Base-by-base conservation (phyloP, 1,284 basidiomycete species). In the Trichosporon faecale region DNA sequence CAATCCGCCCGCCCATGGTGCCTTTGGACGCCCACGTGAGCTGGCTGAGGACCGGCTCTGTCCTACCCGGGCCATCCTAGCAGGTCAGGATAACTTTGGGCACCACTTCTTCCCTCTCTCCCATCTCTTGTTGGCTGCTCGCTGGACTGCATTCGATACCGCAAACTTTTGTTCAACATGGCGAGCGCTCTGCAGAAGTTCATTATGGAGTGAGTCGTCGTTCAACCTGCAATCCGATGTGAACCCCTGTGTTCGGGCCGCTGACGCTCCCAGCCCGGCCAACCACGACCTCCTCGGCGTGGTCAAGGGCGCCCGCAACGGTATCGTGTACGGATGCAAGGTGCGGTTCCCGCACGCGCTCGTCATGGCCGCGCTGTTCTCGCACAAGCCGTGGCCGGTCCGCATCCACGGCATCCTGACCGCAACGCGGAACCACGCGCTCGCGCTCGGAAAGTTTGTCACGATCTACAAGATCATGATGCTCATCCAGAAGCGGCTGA, bases 261-360 rank as follows among this genome's bases (percentile, higher is more conserved):
- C n/a, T n/a, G n/a, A n/a, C n/a, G n/a, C n/a, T n/a, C 11, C 7
- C 66, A 84, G 83, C 70, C 95, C 95, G 12, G 88, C 87, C 12
- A 91, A 91, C 79, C 95, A 97, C 82, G 95, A 97, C 79, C 88
- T 92, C 74, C 88, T 99, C 63, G 90, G 93, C 25, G 90, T 99
- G 77, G 83, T 98, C 79, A 99, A 99, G 84, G 96, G 95, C 61
- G 93, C 94, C 35, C 89, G 96, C 35, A 98, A 98, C 84, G 96
- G 96, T 11, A 87, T 97, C 70, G 94, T 98, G 7, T 88, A 88
- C 74, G 87, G 87, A 65, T 91, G 91, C 78, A 98, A 98, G 86
- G 93, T 98, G 76, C 87, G 86, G 61, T 97, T 97, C 80, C 97
- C 97, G n/a, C 97, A 99, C 87, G 96, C 97, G 2, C 86, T 99